Base-by-base conservation (phyloP, 176 grass and related monocot genomes). In the Olyra latifolia region DNA sequence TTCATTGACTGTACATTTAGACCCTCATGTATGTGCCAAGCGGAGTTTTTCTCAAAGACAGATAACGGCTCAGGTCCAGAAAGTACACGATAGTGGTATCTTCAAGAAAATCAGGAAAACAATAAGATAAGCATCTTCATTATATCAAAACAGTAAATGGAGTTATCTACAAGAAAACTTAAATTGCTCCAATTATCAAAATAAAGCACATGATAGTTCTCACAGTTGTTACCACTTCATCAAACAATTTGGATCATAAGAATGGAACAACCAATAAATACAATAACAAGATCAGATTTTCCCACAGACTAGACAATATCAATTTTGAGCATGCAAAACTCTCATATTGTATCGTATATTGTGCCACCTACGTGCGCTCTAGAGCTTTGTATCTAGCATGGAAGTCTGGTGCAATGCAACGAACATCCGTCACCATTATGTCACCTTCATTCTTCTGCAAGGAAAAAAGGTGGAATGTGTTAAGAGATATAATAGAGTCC, bases 401-500 rank as follows among this genome's bases (percentile, higher is more conserved):
- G 76, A 95, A 98, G 67, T 95, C 88, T 64, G 83, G 72, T 64
- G 88, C 90, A 91, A 98, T 88, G 65, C 77, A 93, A 75, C 53
- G 79, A 68, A 98, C 95, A 91, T 95, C 95, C 67, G 84, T 92
- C 69, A 98, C 88, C 84, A 79, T 89, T 91, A 98, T 88, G 71
- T 98, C 95, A 74, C 95, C 92, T 91, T 94, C 92, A 89, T 87
- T 93, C 80, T 87, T 98, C 95, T 98, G 80, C 69, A 82, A 87
- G 61, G 27, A 71, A 87, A 87, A 91, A 65, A 82, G 29, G 16
- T 61, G 19, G 38, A 77, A n/a, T n/a, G n/a, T n/a, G n/a, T n/a
- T n/a, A n/a, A n/a, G n/a, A n/a, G n/a, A n/a, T n/a, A n/a, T n/a
- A n/a, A n/a, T n/a, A n/a, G n/a, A n/a, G n/a, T n/a, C n/a, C n/a